Base-by-base conservation (phyloP, 352 stramenopile species). In the Phytophthora pini region DNA sequence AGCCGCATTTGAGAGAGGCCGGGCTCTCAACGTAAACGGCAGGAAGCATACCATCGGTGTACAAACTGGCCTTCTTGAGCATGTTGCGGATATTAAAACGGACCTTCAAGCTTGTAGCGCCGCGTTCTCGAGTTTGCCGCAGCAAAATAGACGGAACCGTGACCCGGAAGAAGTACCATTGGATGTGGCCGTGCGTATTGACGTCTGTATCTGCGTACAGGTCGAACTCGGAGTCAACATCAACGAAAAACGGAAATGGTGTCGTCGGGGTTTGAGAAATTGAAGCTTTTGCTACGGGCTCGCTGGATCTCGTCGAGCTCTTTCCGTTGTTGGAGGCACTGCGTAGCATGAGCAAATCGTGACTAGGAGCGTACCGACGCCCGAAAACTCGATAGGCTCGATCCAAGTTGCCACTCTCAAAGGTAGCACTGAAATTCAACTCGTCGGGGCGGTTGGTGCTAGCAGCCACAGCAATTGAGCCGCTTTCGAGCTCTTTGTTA, bases 91-190 rank as follows among this genome's bases (percentile, higher is more conserved):
- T 79, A 58, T 96, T 96, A 70, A 97, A 94, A 59, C 86, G 79
- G 3, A 93, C 79, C 29, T 45, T 72, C 34, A 86, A n/a, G 10
- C 29, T 53, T 15, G 48, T 8, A 58, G 63, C 53, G 9, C 68
- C 65, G 11, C 56, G 40, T 36, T 66, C 59, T 48, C 50, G 64
- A 24, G 58, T 51, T 54, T 57, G 57, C 34, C 55, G 61, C 17
- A 45, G 50, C 22, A 67, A 39, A 20, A 51, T 47, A 8, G 60
- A 26, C 1, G 75, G 68, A 17, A 86, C 26, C 0, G 50, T 72
- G 0, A 81, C 78, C 9, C 79, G 72, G 62, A 97, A 97, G 53
- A 95, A 96, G 60, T 93, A 97, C 89, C 90, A 97, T 70, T 97
- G 90, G 52, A 95, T 85, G 60, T 96, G 84, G 15, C 85, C 85